Base-by-base conservation (phyloP, 192 early-diverging fungal species). In the Gryganskiella cystojenkinii region DNA sequence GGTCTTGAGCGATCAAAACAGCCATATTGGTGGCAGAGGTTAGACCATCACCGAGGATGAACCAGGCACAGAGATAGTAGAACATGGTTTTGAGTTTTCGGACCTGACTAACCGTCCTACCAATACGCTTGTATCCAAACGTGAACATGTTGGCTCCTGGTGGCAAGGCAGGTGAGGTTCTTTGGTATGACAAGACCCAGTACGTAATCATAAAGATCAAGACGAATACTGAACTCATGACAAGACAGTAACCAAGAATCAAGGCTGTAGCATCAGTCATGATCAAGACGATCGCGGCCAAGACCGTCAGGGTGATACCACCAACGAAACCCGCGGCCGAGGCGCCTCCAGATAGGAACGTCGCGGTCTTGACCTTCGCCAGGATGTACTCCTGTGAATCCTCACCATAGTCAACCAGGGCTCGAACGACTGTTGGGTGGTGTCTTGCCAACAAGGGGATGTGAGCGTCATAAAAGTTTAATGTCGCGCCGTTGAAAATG, bases 31-130 rank as follows among this genome's bases (percentile, higher is more conserved):
- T 67, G 4, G 85, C 74, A 3, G 88, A 85, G 33, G 61, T 89
- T 20, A 90, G 81, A 24, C 82, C 88, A 56, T 94, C 92, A 11
- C 88, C 82, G 61, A 88, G 86, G 55, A 92, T 72, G 64, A 92
- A 92, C 85, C 89, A 94, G 15, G 88, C 83, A 6, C 90, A 58
- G 19, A 94, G 83, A 64, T 91, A 92, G 35, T 76, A 69, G 54
- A 90, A 89, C 34, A 86, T 74, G 15, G 85, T 75, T 20, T 74
- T 51, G 7, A 92, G 81, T 40, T 85, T 58, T 22, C 82, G 74
- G 24, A 85, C 84, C 68, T 84, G 80, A 4, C 71, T 34, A 13
- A 83, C 17, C 13, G 70, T 79, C 9, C 61, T 71, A 19, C 25
- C 61, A 42, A 69, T 67, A 19, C 82, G 67, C 17, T 81, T 73